Base-by-base conservation (phyloP, 2,329 filamentous ascomycete species). In the Boeremia lycopersici region DNA sequence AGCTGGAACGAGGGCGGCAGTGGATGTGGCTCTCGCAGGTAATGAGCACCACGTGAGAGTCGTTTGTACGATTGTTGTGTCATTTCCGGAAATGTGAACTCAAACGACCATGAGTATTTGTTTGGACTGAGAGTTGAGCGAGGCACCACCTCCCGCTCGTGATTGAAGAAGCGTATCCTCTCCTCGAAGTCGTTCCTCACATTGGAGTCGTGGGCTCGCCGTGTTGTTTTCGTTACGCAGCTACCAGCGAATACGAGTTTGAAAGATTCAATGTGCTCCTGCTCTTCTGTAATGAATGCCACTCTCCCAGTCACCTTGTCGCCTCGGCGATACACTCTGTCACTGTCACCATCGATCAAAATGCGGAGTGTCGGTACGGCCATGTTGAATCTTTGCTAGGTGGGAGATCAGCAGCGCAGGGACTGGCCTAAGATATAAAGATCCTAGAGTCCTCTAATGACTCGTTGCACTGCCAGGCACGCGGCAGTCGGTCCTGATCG, bases 281-380 rank as follows among this genome's bases (percentile, higher is more conserved):
- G 52, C 47, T 69, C 60, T 57, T 69, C 65, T 9, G 67, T 45
- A 28, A 64, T 56, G 19, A 73, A 57, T n/a, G 63, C 56, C 26
- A 73, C 61, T 57, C 64, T 71, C 46, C 73, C 73, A 38, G 64
- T 72, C 39, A 74, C 68, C 41, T 63, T 66, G 15, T 75, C 71
- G 33, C 71, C 72, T 48, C 60, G 63, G 48, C 63, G 61, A 47
- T 73, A 74, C 10, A 68, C 44, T 33, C 60, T 64, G 39, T 62
- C 62, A 39, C 54, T 60, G 49, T 73, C 68, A 41, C 69, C 72
- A 56, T 73, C 69, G 15, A 74, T 57, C 33, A 70, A 52, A 40
- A 75, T 52, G 39, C 70, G 66, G 31, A 74, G 53, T 30, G 56
- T 59, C 46, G 68, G 62, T 54, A 28, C 49, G 28, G 65, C 49